These are phyloP conservation scores for Camellia granthamiana DNA, from an alignment of 148 eudicot genomes.

Conservation along the genomic window DNA sequence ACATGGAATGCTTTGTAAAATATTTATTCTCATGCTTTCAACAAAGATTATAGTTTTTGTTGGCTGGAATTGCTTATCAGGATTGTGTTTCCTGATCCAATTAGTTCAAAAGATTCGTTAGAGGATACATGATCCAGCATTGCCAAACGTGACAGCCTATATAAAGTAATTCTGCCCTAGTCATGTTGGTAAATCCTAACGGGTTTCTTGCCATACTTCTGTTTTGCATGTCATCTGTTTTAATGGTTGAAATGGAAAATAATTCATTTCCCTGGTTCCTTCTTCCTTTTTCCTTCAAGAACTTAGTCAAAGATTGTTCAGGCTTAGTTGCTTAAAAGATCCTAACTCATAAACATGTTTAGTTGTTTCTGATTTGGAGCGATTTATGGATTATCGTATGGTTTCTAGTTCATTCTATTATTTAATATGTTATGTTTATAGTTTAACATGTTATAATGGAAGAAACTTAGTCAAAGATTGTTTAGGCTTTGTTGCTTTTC, in stretches of 20 bases:
- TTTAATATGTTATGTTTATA: background rate
- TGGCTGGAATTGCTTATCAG: too few species aligned
- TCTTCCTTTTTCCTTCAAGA: background rate
- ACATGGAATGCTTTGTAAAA: too few species aligned
- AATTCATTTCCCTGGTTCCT: too few species aligned
- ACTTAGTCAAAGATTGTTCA: too few species aligned
- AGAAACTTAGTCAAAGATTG: constrained; percentile 3
- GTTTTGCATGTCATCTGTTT: background rate
- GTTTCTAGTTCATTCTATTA: background rate
- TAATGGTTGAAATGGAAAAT: background rate
- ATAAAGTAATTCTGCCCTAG: background rate
- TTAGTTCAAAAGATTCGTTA: too few species aligned
- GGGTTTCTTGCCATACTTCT: background rate
- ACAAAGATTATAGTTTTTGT: too few species aligned
- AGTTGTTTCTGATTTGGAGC: background rate
- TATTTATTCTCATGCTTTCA: too few species aligned
- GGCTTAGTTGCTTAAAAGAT: background rate
- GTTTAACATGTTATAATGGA: background rate
- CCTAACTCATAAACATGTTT: background rate
- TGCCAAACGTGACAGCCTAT: too few species aligned
- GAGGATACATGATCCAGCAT: too few species aligned
- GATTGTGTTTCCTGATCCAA: too few species aligned
- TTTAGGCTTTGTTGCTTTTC: constrained; percentile 24
- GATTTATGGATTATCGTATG: background rate
- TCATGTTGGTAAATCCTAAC: background rate